Evolutionary conservation across 805 yeast genomes (phyloP).

Genomic region (Maudiozyma saulgeensis): DNA sequence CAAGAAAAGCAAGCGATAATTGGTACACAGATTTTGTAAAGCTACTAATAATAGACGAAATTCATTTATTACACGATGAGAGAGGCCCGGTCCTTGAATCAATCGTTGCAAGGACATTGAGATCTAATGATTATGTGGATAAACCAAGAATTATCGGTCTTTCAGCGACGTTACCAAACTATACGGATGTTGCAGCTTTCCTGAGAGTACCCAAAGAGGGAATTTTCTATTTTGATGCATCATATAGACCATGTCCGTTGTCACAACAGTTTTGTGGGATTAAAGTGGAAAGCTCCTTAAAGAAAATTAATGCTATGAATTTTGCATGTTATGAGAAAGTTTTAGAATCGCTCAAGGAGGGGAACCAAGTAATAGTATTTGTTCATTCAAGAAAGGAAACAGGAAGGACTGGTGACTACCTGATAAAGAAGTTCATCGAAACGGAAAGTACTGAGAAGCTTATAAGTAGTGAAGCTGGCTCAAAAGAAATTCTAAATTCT

Average conservation of each 20-base stretch:
- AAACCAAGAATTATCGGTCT: constrained; percentile 69
- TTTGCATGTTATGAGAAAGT: constrained; percentile 83
- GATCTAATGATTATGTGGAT: constrained; percentile 34
- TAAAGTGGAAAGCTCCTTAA: constrained; percentile 72
- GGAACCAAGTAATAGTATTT: constrained; percentile 77
- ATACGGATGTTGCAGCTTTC: constrained; percentile 75
- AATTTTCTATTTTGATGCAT: constrained; percentile 70
- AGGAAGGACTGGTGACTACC: constrained; percentile 66
- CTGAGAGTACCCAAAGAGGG: constrained; percentile 57
- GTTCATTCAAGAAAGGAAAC: constrained; percentile 95
- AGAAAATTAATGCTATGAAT: constrained; percentile 73
- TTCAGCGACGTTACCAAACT: constrained; percentile 90
- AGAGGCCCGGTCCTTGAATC: constrained; percentile 93
- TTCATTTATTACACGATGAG: constrained; percentile 84
- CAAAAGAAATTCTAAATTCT: constrained; percentile 49
- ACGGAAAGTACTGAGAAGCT: constrained; percentile 40
- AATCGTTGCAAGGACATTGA: constrained; percentile 66
- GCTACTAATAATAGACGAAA: constrained; percentile 79
- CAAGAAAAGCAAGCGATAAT: constrained; percentile 67
- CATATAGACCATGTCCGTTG: constrained; percentile 86
- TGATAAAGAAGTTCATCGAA: constrained; percentile 52
- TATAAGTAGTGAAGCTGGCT: constrained; percentile 41
- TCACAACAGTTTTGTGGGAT: constrained; percentile 84
- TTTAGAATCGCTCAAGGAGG: constrained; percentile 48
- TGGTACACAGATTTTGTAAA: constrained; percentile 56